Base-by-base conservation (phyloP, 768 basidiomycete species). In the Auricularia sp. region DNA sequence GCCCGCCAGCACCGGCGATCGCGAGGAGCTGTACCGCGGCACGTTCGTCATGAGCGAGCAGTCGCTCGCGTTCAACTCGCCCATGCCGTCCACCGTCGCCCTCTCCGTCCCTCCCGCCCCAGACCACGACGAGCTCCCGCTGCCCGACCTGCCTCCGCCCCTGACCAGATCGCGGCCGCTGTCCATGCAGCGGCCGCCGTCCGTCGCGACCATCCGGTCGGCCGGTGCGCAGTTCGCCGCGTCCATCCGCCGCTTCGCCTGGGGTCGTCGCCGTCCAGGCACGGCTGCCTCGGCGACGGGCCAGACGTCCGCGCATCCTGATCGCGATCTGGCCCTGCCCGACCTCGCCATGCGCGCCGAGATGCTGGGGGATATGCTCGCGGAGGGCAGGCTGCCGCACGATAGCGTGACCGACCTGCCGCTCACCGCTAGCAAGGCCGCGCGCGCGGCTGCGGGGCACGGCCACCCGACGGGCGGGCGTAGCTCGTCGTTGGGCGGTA, bases 371-470 rank as follows among this genome's bases (percentile, higher is more conserved):
- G 72, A 72, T n/a, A 74, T 85, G 69, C 72, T 86, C 39, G 81
- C 83, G 67, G 81, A 77, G 56, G 84, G 84, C 1, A 77, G 79
- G 61, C 75, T 81, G 61, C 83, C 85, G n/a, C 78, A 82, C 66
- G 71, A 79, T 10, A 83, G 80, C 66, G 61, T 80, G 12, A 67
- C 62, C 36, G 75, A 66, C 5, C 35, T 62, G n/a, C 61, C 64
- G 11, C 56, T 59, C 56, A 23, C 14, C 21, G 8, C 23, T 23
- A 29, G 6, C 16, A 12, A 23, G 23, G 23, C 16, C 54, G 54
- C 14, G 10, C 74, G 1, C 72, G 72, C 64, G 69, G 71, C 64
- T 58, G 7, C 42, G 65, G 42, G 43, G n/a, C 62, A 35, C 56
- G 60, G 54, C 43, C 67, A 64, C 58, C 61, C 65, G 51, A 61